A percentile compares a stretch with the other conserved stretches of the same genome.
Conservation (phyloP, 1,284 basidiomycete genomes). For the Flammula alnicola region DNA sequence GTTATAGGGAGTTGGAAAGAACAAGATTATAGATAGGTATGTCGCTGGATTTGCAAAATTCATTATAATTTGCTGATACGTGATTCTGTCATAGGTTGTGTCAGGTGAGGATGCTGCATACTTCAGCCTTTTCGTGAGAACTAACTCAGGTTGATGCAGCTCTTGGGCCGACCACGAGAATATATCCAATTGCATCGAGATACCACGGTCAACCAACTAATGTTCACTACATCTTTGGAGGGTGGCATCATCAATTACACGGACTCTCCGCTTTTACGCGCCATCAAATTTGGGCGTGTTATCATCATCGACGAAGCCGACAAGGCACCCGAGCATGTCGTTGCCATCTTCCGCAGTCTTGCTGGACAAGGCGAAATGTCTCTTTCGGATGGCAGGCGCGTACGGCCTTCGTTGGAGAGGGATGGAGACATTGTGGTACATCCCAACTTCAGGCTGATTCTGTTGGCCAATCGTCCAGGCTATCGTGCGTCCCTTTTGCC, state of each 20-base stretch:
- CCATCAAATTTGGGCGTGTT: conserved; percentile 59
- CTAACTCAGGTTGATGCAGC: conserved; percentile 35
- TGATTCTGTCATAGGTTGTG: conserved; percentile 42
- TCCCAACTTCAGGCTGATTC: conserved; percentile 62
- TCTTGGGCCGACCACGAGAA: conserved; percentile 64
- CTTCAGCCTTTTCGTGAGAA: background rate
- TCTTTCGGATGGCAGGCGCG: conserved; percentile 62
- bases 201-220: conserved; percentile 69
- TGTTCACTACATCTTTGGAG: conserved; percentile 67
- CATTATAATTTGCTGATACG: background rate
- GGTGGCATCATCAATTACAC: conserved; percentile 60
- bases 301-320: conserved; percentile 73
- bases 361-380: conserved; percentile 66
- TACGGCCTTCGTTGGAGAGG: conserved; percentile 49
- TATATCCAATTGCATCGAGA: conserved; percentile 72
- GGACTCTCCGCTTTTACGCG: conserved; percentile 67
- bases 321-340: conserved; percentile 73
- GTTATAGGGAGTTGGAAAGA: conserved; percentile 65
- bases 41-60: conserved; percentile 18
- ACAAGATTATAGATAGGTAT: conserved; percentile 67
- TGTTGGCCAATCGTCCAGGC: conserved; percentile 71
- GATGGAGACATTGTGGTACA: conserved; percentile 62
- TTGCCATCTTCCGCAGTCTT: conserved; percentile 69
- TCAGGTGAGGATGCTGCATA: conserved; percentile 42
- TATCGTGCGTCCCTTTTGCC: conserved; percentile 58